Evolutionary conservation across 75 land plant genomes (phyloP).

Genomic region (Azolla pinnata): DNA sequence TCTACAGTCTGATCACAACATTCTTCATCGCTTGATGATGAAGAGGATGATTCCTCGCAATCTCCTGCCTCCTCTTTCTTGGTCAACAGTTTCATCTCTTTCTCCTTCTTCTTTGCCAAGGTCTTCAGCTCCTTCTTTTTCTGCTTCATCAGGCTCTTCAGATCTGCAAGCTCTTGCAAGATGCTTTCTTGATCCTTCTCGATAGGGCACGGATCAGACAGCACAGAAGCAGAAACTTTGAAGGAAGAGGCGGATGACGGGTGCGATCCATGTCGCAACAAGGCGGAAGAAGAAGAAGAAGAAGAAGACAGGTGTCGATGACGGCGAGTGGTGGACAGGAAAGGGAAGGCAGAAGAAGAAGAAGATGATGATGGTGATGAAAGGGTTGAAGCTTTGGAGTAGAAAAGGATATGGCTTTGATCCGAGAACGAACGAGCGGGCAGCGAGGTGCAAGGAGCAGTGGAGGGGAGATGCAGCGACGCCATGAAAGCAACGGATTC

Average conservation of each 20-base stretch:
- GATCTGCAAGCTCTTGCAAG: constrained; percentile 13
- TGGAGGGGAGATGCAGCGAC: too few species aligned
- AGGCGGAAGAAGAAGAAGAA: not conserved
- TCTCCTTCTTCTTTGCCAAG: constrained; percentile 25
- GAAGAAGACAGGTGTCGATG: not conserved
- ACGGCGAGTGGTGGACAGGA: not conserved
- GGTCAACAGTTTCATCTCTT: constrained; percentile 11
- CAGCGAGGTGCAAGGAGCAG: not conserved
- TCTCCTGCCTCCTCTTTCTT: not conserved
- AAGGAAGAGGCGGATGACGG: not conserved
- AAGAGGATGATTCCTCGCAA: constrained; percentile 12
- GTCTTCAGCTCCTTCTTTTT: constrained; percentile 20
- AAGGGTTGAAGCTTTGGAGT: too few species aligned
- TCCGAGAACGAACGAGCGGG: not conserved
- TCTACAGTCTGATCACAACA: constrained; percentile 12
- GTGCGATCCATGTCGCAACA: not conserved
- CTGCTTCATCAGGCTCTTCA: constrained; percentile 30
- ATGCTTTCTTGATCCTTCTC: not conserved
- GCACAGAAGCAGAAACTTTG: not conserved
- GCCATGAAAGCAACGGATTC: too few species aligned
- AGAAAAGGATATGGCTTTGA: not conserved
- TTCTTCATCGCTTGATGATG: constrained; percentile 43
- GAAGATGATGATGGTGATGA: not conserved
- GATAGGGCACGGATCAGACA: not conserved
- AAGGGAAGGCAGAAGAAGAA: not conserved